Percentiles rank a stretch among this genome's conserved stretches.
Conservation (phyloP, 2,329 filamentous ascomycete species). For the Botrytis aclada region DNA sequence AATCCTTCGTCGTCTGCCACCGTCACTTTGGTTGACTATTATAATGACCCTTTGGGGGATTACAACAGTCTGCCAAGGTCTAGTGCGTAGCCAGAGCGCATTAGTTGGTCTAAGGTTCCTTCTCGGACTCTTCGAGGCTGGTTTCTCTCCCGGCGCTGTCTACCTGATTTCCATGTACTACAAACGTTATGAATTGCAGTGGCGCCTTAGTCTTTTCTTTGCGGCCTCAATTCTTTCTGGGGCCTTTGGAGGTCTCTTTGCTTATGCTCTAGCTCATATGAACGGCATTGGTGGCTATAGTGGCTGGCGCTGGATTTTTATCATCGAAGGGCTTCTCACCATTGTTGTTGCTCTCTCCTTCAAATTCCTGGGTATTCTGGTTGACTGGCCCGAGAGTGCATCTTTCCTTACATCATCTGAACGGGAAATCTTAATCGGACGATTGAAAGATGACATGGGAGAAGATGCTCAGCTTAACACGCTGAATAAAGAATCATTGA, state of each 20-base stretch:
- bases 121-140: slow-evolving; percentile 49
- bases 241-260: slow-evolving; percentile 54
- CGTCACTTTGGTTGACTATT: slow-evolving; percentile 40
- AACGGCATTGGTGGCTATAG: slow-evolving; percentile 47
- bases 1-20: slow-evolving; percentile 37
- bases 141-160: slow-evolving; percentile 59
- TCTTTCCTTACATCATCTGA: slow-evolving; percentile 44
- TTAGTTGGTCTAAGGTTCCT: slow-evolving; percentile 68
- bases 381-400: slow-evolving; percentile 45
- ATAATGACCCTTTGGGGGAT: slow-evolving; percentile 48
- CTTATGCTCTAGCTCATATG: slow-evolving; percentile 54
- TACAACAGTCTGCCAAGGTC: slow-evolving; percentile 27
- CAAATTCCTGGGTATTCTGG: slow-evolving; percentile 45
- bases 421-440: slow-evolving; percentile 29
- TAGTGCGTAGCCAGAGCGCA: slow-evolving; percentile 53
- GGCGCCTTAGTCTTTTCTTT: slow-evolving; percentile 53
- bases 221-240: slow-evolving; percentile 51
- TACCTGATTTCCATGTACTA: slow-evolving; percentile 51
- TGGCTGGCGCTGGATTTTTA: slow-evolving; percentile 45
- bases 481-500: slow-evolving; percentile 39
- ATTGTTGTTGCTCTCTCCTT: slow-evolving; percentile 36
- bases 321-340: slow-evolving; percentile 45
- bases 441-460: slow-evolving; percentile 28
- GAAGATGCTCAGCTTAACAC: slow-evolving; percentile 31
- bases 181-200: slow-evolving; percentile 48